Percentiles rank a stretch among this genome's conserved stretches.
phyloP scores from a whole-genome alignment of 2,329 filamentous ascomycete genomes.

The Balansia obtecta region DNA sequence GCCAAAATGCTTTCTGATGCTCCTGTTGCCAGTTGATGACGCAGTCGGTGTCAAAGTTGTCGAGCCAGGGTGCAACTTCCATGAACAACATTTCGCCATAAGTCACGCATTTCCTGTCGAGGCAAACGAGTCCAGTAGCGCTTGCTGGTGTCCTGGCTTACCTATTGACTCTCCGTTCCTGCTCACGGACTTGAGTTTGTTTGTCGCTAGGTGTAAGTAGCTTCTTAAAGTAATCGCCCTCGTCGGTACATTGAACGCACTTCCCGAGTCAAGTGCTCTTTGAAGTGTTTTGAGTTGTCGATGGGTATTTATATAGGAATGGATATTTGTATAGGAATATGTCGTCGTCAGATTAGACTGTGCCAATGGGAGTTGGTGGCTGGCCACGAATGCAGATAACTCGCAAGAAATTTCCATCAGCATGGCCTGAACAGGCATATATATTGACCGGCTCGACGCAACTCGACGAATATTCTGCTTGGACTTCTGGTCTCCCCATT shows the following conservation, averaged over 20 bases:
- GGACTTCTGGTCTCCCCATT: too few species aligned
- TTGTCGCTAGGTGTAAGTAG: slow-evolving; percentile 2
- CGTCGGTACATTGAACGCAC: slow-evolving; percentile 25
- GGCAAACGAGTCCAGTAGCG: slow-evolving; percentile 7
- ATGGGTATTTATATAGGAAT: too few species aligned
- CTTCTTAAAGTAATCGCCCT: slow-evolving; percentile 12
- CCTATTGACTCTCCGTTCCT: too few species aligned
- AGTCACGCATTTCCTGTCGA: slow-evolving; percentile 18
- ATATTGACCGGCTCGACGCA: slow-evolving; percentile 19
- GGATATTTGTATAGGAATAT: slow-evolving; percentile 35
- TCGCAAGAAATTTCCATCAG: slow-evolving; percentile 7
- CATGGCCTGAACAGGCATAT: not conserved
- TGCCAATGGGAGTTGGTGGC: slow-evolving; percentile 19
- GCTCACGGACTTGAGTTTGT: too few species aligned
- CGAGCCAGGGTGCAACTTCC: slow-evolving; percentile 32
- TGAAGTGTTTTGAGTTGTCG: slow-evolving; percentile 33
- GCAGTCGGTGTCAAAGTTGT: slow-evolving; percentile 38
- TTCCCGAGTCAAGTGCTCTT: slow-evolving; percentile 32
- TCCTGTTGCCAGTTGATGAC: slow-evolving; percentile 40
- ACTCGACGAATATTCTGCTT: slow-evolving; percentile 18
- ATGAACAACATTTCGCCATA: slow-evolving; percentile 30
- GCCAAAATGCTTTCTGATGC: slow-evolving; percentile 40
- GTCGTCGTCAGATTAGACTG: slow-evolving; percentile 16
- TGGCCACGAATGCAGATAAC: slow-evolving; percentile 16
- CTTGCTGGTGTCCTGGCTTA: not conserved